Evolutionary conservation across 768 basidiomycete genomes (phyloP), one percentile per base, ranked within the genome.

Genomic region (Tubosaeta sp.): DNA sequence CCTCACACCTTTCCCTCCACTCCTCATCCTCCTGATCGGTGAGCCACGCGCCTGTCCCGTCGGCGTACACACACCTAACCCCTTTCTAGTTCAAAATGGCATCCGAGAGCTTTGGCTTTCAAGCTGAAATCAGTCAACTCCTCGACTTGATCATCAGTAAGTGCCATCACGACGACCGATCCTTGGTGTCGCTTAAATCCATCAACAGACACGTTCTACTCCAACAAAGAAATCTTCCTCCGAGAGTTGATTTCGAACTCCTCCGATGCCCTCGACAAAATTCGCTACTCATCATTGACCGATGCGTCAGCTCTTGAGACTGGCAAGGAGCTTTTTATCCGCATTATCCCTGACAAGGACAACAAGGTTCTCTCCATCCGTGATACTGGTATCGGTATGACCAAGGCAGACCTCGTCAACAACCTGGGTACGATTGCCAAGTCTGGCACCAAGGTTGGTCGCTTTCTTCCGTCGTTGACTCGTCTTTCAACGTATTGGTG

Each of bases 201-300:
- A 35, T 63, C 41, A 10, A 18, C 59, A 91, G 90, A 97, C 81
- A 97, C 95, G 57, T 98, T 98, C 86, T 99, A 98, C 85, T 96
- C 94, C 56, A 97, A 99, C 86, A 99, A 99, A 81, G 95, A 97
- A 77, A 98, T 99, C 73, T 98, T 98, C 84, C 86, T 99, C 62
- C 90, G 96, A 70, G 96, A 98, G 75, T 57, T 98, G 61, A 97
- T 95, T 74, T 98, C 95, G 58, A 97, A 97, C 77, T 76, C 78
- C 59, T 98, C 96, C 53, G 96, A 98, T 83, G 96, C 96, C 44
- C 84, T 98, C 72, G 96, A 99, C 78, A 98, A 98, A 81, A 90
- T 98, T 67, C 92, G 96, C 43, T 99, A 98, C 71, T 82, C 89
- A 30, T 95, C 96, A 48, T 79, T 98, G 59, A 99, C 95, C 59